Evolutionary conservation across 2,329 filamentous ascomycete genomes (phyloP), one percentile per base, ranked within the genome.

Genomic region (Curvularia lunata): DNA sequence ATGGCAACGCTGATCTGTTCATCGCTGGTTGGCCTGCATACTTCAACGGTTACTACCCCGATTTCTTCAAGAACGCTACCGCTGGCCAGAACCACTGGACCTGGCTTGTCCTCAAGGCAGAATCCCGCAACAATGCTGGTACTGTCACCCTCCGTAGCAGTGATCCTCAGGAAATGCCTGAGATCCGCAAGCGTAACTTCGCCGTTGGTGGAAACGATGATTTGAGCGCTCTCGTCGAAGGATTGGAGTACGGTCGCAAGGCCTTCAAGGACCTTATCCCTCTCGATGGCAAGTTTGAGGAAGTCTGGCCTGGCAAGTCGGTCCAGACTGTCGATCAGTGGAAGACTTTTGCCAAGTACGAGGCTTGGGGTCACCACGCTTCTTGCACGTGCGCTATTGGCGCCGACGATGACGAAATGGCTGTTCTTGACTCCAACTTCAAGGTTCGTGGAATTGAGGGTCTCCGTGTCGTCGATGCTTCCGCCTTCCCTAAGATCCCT

Each of bases 101-200:
- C 12, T 83, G 81, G 81, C 72, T 77, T 21, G 79, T 81, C 0
- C 79, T 91, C 50, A 87, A 88, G 72, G 83, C 83, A 0, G 86
- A 88, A 64, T 82, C 86, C 1, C 83, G 84, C 51, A 89, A 91
- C 70, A 74, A 76, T 70, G 79, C 70, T 2, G 89, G 89, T 6
- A 83, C 81, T 1, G 87, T 91, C 8, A 82, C 75, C 5, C 82
- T 91, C 4, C 78, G 79, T 16, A 86, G 84, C 0, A 74, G 82
- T 0, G 82, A 91, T 68, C 88, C 88, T 0, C 82, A 83, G 0
- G 87, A 90, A 52, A 78, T 80, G 1, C 88, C 88, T 0, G 69
- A 83, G 5, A 88, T 91, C 63, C 56, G 49, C 58, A 62, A 61
- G 54, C 56, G 62, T 45, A 63, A 61, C 51, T 68, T 68, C 21